Evolutionary conservation across 768 basidiomycete genomes (phyloP), one percentile per base, ranked within the genome.

Genomic region (Cystobasidium tubakii): DNA sequence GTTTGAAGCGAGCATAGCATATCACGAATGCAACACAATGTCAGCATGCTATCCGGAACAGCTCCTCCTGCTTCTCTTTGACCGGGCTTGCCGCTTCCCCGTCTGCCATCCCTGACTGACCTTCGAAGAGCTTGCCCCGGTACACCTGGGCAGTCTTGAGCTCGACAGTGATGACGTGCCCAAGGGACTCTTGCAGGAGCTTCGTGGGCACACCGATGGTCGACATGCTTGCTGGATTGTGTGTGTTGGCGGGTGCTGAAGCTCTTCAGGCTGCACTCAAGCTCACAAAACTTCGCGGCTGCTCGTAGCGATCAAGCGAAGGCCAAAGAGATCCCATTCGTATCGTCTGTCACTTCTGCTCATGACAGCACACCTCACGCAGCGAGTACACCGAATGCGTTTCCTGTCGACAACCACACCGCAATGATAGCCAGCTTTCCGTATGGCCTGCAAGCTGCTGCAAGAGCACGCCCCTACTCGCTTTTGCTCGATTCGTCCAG

Each of bases 71-170:
- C 21, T n/a, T n/a, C 53, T 54, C 21, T 10, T n/a, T 54, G n/a
- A 54, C 7, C 27, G 21, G 4, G 53, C 21, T 10, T 27, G 57
- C 57, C 23, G 17, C 25, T 60, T 12, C 29, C 27, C 2, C 33
- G 17, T 53, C 25, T 63, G 54, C 34, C 63, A 65, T 42, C 63
- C 6, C 10, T 33, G 19, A 81, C 85, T 79, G 76, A 92, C 96
- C 96, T 85, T 99, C 96, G 19, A 92, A 91, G 46, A 99, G 86
- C 83, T 96, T 98, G 77, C 96, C 96, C 62, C 96, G 86, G 83
- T 98, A 99, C 65, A 96, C 86, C 81, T 97, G 94, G 12, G 94
- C 95, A 1, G 93, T 96, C 83, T 98, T 98, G 72, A 97, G 86
- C 82, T 99, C 96, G n/a, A 94, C 92, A 3, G 95, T 97, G 76